phyloP scores from a whole-genome alignment of 1,284 basidiomycete genomes.

The Apiotrichum veenhuisii region DNA sequence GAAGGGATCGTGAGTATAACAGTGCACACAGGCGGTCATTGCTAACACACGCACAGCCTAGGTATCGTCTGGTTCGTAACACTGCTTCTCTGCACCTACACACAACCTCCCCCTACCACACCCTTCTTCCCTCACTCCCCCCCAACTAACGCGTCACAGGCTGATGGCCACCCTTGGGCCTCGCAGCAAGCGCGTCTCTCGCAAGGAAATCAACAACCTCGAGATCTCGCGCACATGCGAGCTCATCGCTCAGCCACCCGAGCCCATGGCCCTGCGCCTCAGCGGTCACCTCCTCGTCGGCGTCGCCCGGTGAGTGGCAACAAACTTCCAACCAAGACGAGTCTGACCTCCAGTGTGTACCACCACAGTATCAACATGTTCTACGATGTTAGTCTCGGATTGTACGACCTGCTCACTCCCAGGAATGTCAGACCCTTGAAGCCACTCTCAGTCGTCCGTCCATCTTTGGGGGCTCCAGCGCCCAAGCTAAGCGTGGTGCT shows the following conservation, averaged over 20 bases:
- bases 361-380: slow-evolving; percentile 38
- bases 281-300: slow-evolving; percentile 83
- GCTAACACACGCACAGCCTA: slow-evolving; percentile 24
- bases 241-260: slow-evolving; percentile 71
- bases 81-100: too few species aligned
- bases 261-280: slow-evolving; percentile 75
- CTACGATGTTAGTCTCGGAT: slow-evolving; percentile 28
- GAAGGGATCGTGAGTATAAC: slow-evolving; percentile 37
- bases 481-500: slow-evolving; percentile 2
- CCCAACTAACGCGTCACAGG: slow-evolving; percentile 52
- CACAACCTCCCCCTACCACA: too few species aligned
- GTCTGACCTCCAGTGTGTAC: slow-evolving; percentile 25
- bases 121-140: too few species aligned
- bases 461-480: slow-evolving; percentile 8
- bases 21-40: neutral
- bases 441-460: slow-evolving; percentile 27
- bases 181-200: slow-evolving; percentile 73
- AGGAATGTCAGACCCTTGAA: slow-evolving; percentile 37
- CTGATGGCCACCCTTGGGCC: slow-evolving; percentile 81
- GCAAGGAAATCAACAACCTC: slow-evolving; percentile 70
- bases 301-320: slow-evolving; percentile 65
- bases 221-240: slow-evolving; percentile 74
- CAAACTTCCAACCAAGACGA: neutral
- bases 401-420: neutral
- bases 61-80: slow-evolving; percentile 40